Evolutionary conservation across 306 rosid species (phyloP), one percentile per base, ranked within the genome.

Genomic region (Cucurbita ficifolia): DNA sequence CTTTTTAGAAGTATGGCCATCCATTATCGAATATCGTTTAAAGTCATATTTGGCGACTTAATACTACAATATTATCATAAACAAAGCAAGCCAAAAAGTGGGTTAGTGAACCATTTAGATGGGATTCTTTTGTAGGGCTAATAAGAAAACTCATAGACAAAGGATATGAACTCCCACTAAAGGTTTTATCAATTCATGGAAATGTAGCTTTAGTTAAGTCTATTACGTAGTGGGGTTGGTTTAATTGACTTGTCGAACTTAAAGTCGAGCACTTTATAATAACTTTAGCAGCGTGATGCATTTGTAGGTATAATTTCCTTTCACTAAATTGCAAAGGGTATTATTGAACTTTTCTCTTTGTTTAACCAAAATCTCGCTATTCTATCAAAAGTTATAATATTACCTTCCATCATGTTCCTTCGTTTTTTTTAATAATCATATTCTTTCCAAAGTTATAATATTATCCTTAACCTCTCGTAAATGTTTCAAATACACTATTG

Each of bases 1-100:
- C 85, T 70, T 74, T n/a, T 46, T 58, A 60, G 60, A 78, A 74
- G 88, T 63, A 36, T 83, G 85, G 83, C 58, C 76, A 76, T 58
- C 78, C 81, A 72, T 77, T 76, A 75, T 16, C 29, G 33, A 50
- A 72, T 36, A 55, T 56, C 56, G 36, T 16, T 51, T 13, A 17
- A 52, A 38, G 75, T 52, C 62, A 35, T 52, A 8, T 33, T 72
- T 52, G 43, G 54, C 19, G 13, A 71, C 69, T 60, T 74, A 70
- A 14, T 21, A 72, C 62, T 33, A 52, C 53, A 35, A 52, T 50
- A 52, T 17, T 72, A 36, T 72, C 57, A 33, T 50, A 6, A 6
- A 35, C 5, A 70, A 1, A 58, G n/a, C 55, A 48, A 48, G 17
- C 7, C 5, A 18, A 61, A 38, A 62, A n/a, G 49, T 36, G 33